phyloP scores from a whole-genome alignment of 768 basidiomycete genomes.

The Rhodotorula diobovata region DNA sequence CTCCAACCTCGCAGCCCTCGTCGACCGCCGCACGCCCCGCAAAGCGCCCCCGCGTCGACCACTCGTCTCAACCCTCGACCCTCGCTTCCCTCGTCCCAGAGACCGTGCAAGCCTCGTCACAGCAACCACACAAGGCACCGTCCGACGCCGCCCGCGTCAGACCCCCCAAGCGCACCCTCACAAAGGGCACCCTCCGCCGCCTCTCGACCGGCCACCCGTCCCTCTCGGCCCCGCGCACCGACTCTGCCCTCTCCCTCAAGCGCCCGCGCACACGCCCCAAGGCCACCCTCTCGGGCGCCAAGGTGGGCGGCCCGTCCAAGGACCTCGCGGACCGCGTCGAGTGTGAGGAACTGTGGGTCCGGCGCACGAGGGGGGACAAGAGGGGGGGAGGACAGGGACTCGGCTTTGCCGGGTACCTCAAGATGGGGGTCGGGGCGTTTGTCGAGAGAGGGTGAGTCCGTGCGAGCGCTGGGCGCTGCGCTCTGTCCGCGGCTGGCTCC shows the following conservation, averaged over 20 bases:
- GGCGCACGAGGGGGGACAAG: neutral
- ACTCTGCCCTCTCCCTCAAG: neutral
- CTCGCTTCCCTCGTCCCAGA: neutral
- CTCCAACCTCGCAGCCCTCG: neutral
- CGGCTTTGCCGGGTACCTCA: slow-evolving; percentile 39
- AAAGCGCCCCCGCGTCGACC: neutral
- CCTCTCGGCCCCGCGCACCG: neutral
- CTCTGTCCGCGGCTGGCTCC: neutral
- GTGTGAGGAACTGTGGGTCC: slow-evolving; percentile 28
- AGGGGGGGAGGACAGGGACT: neutral
- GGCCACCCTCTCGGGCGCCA: slow-evolving; percentile 11
- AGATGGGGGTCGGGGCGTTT: slow-evolving; percentile 39
- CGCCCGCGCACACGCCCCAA: neutral
- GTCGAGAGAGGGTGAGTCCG: slow-evolving; percentile 38
- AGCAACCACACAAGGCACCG: neutral
- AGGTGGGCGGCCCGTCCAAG: slow-evolving; percentile 29
- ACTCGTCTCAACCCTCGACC: neutral
- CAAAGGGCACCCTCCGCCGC: slow-evolving; percentile 23
- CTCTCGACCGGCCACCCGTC: slow-evolving; percentile 10
- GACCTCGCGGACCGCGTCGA: slow-evolving; percentile 14
- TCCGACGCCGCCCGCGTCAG: neutral
- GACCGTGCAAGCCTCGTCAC: neutral
- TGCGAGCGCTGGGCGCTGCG: too few species aligned
- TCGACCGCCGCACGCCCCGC: neutral
- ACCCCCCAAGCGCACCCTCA: slow-evolving; percentile 7